phyloP scores from a whole-genome alignment of 208 protist genomes.

The Leishmania tropica region DNA sequence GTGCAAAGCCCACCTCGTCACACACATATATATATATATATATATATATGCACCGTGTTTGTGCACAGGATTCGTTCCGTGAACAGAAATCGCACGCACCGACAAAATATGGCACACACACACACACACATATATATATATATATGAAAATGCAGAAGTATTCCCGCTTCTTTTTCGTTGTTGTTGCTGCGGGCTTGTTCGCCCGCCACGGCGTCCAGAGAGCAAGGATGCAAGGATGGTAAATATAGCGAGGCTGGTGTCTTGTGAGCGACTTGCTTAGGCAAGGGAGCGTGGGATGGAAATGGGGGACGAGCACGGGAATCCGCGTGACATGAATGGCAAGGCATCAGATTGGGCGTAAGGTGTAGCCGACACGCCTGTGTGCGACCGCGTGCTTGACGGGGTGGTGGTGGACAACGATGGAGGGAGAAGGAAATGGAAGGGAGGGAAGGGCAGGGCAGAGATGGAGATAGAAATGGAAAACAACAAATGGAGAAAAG shows the following conservation, averaged over 20 bases:
- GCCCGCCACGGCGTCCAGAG: not conserved
- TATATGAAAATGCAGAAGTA: not conserved
- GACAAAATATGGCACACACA: not conserved
- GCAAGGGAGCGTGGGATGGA: not conserved
- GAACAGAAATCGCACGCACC: not conserved
- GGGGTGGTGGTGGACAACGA: not conserved
- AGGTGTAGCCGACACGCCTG: not conserved
- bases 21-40: not conserved
- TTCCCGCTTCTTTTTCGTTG: not conserved
- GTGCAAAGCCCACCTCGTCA: not conserved
- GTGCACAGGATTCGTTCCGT: not conserved
- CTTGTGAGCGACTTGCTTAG: not conserved
- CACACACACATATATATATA: not conserved
- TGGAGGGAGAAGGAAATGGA: conserved; percentile 1
- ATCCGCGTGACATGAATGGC: not conserved
- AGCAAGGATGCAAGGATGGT: not conserved
- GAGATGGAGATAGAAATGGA: conserved; percentile 4
- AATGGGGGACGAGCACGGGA: not conserved
- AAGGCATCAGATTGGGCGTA: not conserved
- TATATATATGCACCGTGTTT: not conserved
- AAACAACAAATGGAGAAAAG: not conserved
- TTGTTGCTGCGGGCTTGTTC: not conserved
- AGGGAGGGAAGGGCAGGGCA: not conserved
- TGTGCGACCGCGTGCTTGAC: not conserved
- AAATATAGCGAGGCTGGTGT: not conserved